phyloP scores from a whole-genome alignment of 2,329 filamentous ascomycete species.

The Chaetomiaceae sp. region DNA sequence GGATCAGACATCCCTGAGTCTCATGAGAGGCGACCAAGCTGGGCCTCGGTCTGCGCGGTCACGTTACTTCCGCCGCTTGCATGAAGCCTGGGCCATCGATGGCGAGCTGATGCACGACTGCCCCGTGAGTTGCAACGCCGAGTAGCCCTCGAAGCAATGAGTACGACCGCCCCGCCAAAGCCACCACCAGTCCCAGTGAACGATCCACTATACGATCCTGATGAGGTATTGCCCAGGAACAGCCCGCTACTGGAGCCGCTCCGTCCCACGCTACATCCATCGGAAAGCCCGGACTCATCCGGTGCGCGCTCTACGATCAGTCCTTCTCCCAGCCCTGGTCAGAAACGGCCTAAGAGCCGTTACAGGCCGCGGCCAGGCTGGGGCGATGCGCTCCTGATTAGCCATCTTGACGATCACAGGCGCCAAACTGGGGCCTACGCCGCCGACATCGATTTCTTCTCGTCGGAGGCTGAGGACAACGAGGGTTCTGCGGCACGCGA shows the following conservation, averaged over 20 bases:
- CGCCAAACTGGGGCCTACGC: slow-evolving; percentile 58
- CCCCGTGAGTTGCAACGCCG: slow-evolving; percentile 24
- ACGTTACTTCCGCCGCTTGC: not conserved
- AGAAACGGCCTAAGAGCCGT: slow-evolving; percentile 46
- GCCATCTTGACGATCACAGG: slow-evolving; percentile 56
- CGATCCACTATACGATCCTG: slow-evolving; percentile 37
- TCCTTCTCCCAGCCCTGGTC: slow-evolving; percentile 34
- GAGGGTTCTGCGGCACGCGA: slow-evolving; percentile 13
- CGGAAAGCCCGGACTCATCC: slow-evolving; percentile 44
- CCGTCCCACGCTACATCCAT: slow-evolving; percentile 42
- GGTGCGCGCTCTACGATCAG: slow-evolving; percentile 40
- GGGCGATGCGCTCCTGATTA: slow-evolving; percentile 62
- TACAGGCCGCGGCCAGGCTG: slow-evolving; percentile 50
- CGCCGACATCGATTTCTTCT: slow-evolving; percentile 49
- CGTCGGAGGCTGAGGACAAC: slow-evolving; percentile 30
- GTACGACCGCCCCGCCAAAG: slow-evolving; percentile 33
- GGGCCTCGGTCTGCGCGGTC: not conserved
- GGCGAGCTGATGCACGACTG: slow-evolving; percentile 28
- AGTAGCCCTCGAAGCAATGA: slow-evolving; percentile 34
- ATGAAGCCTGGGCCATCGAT: slow-evolving; percentile 22
- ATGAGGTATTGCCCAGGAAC: slow-evolving; percentile 37
- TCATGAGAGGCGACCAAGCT: not conserved
- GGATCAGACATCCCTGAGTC: not conserved
- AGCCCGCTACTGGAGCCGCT: slow-evolving; percentile 35
- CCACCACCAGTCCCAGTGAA: slow-evolving; percentile 26